Evolutionary conservation across 163 green algal species (phyloP).

Genomic region (Botryococcus braunii): DNA sequence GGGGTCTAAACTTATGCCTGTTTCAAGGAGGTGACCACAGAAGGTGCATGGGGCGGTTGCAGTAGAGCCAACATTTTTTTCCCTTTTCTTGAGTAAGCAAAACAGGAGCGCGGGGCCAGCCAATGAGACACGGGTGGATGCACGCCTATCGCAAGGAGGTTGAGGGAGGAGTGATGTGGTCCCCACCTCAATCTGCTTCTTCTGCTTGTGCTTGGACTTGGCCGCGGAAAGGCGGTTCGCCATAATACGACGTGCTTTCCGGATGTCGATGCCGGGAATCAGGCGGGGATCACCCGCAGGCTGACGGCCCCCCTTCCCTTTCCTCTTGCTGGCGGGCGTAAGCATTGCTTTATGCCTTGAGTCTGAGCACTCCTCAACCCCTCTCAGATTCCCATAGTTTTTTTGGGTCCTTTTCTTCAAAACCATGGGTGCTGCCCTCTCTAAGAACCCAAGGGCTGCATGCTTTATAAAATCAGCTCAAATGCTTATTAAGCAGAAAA

Average conservation of each 20-base stretch:
- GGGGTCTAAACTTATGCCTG: no score
- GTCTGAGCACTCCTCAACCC: slow-evolving; percentile 1
- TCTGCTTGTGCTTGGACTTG: slow-evolving; percentile 47
- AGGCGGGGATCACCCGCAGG: slow-evolving; percentile 43
- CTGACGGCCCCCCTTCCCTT: slow-evolving; percentile 64
- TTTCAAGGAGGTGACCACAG: no score
- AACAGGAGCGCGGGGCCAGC: no score
- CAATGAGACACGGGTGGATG: no score
- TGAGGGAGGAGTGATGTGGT: no score
- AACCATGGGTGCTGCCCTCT: not conserved
- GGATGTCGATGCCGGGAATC: slow-evolving; percentile 65
- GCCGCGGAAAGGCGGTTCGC: slow-evolving; percentile 60
- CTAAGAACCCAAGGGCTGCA: not conserved
- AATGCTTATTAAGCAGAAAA: not conserved
- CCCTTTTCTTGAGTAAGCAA: no score
- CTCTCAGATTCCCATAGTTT: not conserved
- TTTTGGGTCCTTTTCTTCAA: not conserved
- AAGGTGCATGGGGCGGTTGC: no score
- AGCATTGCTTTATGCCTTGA: slow-evolving; percentile 33
- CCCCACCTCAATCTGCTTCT: slow-evolving; percentile 19
- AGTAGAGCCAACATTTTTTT: no score
- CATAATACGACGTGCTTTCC: slow-evolving; percentile 63
- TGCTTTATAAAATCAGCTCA: not conserved
- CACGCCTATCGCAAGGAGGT: no score
- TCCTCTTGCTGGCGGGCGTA: slow-evolving; percentile 34